Conservation (phyloP, 2,329 filamentous ascomycete genomes). For the Cladorrhinum sp. region DNA sequence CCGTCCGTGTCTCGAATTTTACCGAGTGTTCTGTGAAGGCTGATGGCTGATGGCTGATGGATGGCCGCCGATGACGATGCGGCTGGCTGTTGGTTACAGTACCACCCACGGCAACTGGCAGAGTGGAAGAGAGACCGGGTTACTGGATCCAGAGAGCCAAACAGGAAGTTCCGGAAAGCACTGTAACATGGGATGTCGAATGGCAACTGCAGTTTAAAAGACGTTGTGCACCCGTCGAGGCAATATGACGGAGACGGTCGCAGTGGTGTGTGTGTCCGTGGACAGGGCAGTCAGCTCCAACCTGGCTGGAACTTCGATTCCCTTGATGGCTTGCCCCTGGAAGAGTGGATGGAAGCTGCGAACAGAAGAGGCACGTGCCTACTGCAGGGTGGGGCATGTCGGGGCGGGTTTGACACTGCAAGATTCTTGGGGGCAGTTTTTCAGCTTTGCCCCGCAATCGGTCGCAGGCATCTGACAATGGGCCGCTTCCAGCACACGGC, state of each 20-base stretch:
- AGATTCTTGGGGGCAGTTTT: not conserved
- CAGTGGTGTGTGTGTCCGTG: not conserved
- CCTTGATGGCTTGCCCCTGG: not conserved
- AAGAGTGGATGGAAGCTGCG: conserved; percentile 2
- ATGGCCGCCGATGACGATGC: conserved; percentile 22
- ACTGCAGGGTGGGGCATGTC: not conserved
- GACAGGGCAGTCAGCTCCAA: not conserved
- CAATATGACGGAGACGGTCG: not conserved
- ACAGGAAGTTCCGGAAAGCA: not conserved
- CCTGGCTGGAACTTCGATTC: not conserved
- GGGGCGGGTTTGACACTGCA: not conserved
- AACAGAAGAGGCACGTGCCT: conserved; percentile 9
- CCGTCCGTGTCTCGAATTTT: not conserved
- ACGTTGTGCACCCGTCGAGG: not conserved
- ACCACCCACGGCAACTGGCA: not conserved
- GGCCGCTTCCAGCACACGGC: not conserved
- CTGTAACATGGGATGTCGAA: conserved; percentile 3
- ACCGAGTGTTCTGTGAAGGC: not conserved
- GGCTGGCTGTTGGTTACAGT: conserved; percentile 9
- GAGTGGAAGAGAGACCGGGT: not conserved
- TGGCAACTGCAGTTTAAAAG: conserved; percentile 7
- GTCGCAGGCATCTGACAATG: conserved; percentile 6
- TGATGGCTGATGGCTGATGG: conserved; percentile 12
- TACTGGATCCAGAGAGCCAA: conserved; percentile 2
- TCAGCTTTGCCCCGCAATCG: conserved; percentile 3